phyloP scores from a whole-genome alignment of 2,329 filamentous ascomycete genomes.

The Stagonosporopsis vannaccii region DNA sequence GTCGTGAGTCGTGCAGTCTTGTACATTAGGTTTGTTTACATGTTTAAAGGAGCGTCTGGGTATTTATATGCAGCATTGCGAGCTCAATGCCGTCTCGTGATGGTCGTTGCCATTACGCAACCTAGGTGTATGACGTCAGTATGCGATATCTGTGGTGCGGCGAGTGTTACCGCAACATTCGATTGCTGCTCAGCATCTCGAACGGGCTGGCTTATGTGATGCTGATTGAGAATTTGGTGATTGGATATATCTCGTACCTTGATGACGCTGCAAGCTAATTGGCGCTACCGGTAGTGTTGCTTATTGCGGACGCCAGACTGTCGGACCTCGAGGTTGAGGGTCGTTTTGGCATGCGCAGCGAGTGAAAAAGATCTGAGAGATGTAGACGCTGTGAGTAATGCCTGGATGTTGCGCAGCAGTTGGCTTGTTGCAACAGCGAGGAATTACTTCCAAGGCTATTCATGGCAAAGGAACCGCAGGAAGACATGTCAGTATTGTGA shows the following conservation, averaged over 20 bases:
- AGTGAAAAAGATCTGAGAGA: slow-evolving; percentile 14
- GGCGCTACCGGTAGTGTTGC: slow-evolving; percentile 1
- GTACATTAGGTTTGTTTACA: slow-evolving; percentile 6
- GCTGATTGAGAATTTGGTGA: not conserved
- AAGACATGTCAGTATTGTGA: slow-evolving; percentile 9
- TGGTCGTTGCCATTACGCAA: slow-evolving; percentile 6
- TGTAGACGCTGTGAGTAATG: slow-evolving; percentile 23
- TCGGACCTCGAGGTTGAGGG: not conserved
- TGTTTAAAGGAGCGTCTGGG: not conserved
- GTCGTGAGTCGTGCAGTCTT: slow-evolving; percentile 7
- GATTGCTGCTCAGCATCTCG: not conserved
- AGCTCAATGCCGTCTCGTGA: slow-evolving; percentile 4
- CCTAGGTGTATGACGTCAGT: slow-evolving; percentile 18
- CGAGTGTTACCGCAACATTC: not conserved
- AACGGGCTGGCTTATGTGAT: slow-evolving; percentile 1
- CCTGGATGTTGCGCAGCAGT: slow-evolving; percentile 11
- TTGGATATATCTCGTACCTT: slow-evolving; percentile 2
- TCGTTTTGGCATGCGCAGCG: slow-evolving; percentile 1
- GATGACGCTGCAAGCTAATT: slow-evolving; percentile 16
- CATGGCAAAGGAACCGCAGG: slow-evolving; percentile 20
- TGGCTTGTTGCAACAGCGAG: slow-evolving; percentile 17
- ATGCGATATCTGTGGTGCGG: not conserved
- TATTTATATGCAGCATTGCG: not conserved
- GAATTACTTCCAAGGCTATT: slow-evolving; percentile 23
- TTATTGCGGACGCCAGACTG: not conserved